Base-by-base conservation (phyloP, 2,329 filamentous ascomycete genomes). In the Trichoderma pleuroti region DNA sequence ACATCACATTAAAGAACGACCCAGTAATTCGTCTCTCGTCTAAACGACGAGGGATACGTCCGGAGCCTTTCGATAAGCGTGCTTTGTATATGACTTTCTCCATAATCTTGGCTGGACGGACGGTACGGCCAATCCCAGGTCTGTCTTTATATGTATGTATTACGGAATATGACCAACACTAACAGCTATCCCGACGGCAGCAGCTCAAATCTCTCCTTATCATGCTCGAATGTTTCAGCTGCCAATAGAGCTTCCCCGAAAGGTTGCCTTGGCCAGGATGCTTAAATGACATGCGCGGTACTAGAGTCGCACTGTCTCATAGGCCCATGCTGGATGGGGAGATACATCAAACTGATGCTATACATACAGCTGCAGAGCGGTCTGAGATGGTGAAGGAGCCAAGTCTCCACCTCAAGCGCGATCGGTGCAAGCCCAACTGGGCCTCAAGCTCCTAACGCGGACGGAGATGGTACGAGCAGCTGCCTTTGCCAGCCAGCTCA, bases 321-420 rank as follows among this genome's bases (percentile, higher is more conserved):
- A 52, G 39, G 16, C 42, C 56, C 64, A 68, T 68, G 18, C 52
- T 56, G 14, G 60, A 52, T 52, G 36, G 36, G 36, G 36, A 57
- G 66, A 68, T 34, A 36, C 56, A 60, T 68, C 57, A 57, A 68
- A 61, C 66, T 68, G 66, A 68, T 42, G 63, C 63, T 68, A 60
- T 39, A 60, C 30, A 61, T 60, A 68, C 32, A 68, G 56, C 66
- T 68, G 66, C 66, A 68, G 36, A 68, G 66, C 66, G 66, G 66
- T 68, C 66, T 68, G 39, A 57, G 66, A 68, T 68, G 66, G 56
- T 61, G 66, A 68, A 68, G 56, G 54, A 68, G 66, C 66, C 30
- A 57, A 24, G 66, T 61, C 66, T 68, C 66, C 66, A 68, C 66
- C 66, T 61, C 39, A 36, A 42, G 66, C 66, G 39, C 66, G 39